phyloP scores from a whole-genome alignment of 169 alveolate species.

The Eimeria praecox region DNA sequence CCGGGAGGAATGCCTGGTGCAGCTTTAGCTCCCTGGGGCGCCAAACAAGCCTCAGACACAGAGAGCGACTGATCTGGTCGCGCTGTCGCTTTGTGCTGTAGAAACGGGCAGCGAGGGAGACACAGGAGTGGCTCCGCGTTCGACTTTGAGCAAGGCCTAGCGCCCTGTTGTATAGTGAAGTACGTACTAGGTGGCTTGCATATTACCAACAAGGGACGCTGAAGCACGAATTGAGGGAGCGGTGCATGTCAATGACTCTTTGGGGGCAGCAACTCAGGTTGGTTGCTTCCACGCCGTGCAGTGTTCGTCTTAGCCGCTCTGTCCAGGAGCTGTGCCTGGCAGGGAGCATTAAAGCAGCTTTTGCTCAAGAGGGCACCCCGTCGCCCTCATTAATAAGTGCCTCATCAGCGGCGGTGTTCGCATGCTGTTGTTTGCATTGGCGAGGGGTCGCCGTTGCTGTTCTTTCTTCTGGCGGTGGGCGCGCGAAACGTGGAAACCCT shows the following conservation, averaged over 20 bases:
- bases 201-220: conserved; percentile 51
- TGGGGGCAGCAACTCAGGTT: conserved; percentile 52
- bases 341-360: conserved; percentile 42
- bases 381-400: neutral
- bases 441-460: neutral
- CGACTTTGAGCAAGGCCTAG: conserved; percentile 38
- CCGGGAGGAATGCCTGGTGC: conserved; percentile 65
- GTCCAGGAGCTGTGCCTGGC: conserved; percentile 15
- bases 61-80: conserved; percentile 46
- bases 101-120: conserved; percentile 61
- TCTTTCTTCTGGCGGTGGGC: conserved; percentile 43
- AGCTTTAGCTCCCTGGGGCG: conserved; percentile 45
- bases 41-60: conserved; percentile 68
- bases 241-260: conserved; percentile 65
- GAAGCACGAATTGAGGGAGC: conserved; percentile 57
- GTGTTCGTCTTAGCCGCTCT: conserved; percentile 46
- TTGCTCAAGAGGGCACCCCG: conserved; percentile 45
- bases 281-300: conserved; percentile 41
- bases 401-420: conserved; percentile 21
- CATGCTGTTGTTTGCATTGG: neutral
- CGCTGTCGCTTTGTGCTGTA: neutral
- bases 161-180: conserved; percentile 30
- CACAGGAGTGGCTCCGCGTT: conserved; percentile 56
- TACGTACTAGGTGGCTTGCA: conserved; percentile 28
- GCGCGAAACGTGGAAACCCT: conserved; percentile 9